Conservation (phyloP, 2,329 filamentous ascomycete species). For the Incumbomyces lentus region DNA sequence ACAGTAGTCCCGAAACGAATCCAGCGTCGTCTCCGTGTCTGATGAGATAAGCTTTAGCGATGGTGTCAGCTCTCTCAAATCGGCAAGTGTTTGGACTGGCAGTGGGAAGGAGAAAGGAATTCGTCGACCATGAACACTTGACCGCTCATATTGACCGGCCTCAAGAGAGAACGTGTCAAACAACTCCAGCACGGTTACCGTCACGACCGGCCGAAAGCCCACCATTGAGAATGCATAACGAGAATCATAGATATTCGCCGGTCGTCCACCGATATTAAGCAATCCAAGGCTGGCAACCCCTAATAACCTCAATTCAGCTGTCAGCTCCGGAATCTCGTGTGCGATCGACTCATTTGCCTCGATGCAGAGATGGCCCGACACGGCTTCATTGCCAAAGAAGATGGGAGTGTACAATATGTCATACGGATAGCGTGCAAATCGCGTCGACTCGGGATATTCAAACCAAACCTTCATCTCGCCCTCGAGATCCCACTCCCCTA, state of each 20-base stretch:
- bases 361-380: slow-evolving; percentile 4
- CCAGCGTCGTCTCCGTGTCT: slow-evolving; percentile 4
- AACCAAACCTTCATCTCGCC: slow-evolving; percentile 8
- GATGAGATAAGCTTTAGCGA: slow-evolving; percentile 8
- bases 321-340: slow-evolving; percentile 2
- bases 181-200: slow-evolving; percentile 1
- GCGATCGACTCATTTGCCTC: slow-evolving; percentile 1
- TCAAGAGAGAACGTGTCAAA: slow-evolving; percentile 1
- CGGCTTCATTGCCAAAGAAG: slow-evolving; percentile 7
- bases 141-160: slow-evolving; percentile 2
- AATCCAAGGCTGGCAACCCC: slow-evolving; percentile 4
- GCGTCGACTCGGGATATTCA: slow-evolving; percentile 8
- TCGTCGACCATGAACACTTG: neutral
- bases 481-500: slow-evolving; percentile 2
- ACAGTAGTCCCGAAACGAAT: neutral
- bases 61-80: slow-evolving; percentile 3
- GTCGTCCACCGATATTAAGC: slow-evolving; percentile 4
- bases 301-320: neutral
- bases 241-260: slow-evolving; percentile 4
- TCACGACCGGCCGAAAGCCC: slow-evolving; percentile 5
- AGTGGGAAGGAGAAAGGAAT: slow-evolving; percentile 7
- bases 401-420: slow-evolving; percentile 7
- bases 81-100: neutral
- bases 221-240: slow-evolving; percentile 7
- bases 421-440: slow-evolving; percentile 3